phyloP scores from a whole-genome alignment of 2,329 filamentous ascomycete species.

The Gliomastix tumulicola region DNA sequence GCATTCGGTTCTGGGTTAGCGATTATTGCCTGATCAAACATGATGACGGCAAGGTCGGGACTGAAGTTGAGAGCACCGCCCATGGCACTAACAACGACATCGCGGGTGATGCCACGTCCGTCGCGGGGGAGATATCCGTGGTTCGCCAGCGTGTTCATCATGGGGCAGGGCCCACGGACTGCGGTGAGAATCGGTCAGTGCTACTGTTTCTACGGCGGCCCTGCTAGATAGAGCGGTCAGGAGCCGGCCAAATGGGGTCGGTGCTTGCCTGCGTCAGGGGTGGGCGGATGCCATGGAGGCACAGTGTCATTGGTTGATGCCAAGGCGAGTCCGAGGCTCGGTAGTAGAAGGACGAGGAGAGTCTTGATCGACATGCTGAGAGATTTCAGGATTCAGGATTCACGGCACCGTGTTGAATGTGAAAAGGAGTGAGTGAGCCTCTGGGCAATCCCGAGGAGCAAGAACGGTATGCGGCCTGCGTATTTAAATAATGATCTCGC shows the following conservation, averaged over 20 bases:
- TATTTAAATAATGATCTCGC: too few species aligned
- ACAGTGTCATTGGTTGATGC: background rate
- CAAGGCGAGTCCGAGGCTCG: too few species aligned
- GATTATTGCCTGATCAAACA: conserved; percentile 34
- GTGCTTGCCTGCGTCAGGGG: background rate
- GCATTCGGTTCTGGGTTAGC: conserved; percentile 35
- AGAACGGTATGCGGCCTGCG: too few species aligned
- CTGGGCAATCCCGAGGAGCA: too few species aligned
- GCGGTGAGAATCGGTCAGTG: too few species aligned
- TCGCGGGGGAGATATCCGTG: conserved; percentile 39
- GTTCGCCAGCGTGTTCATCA: conserved; percentile 45
- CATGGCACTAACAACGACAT: conserved; percentile 28
- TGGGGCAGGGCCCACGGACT: conserved; percentile 38
- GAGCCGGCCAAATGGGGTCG: too few species aligned
- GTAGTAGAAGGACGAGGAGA: too few species aligned
- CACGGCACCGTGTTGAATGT: too few species aligned
- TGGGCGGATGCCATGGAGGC: background rate
- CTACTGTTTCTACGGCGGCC: background rate
- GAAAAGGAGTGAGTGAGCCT: too few species aligned
- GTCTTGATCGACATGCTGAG: too few species aligned
- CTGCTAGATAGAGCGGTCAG: too few species aligned
- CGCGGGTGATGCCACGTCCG: conserved; percentile 31
- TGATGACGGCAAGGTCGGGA: conserved; percentile 22
- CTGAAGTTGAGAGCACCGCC: conserved; percentile 34
- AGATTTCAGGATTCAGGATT: too few species aligned